Evolutionary conservation across 345 rosid species (phyloP), one percentile per base, ranked within the genome.

Genomic region (Gossypium herbaceum): DNA sequence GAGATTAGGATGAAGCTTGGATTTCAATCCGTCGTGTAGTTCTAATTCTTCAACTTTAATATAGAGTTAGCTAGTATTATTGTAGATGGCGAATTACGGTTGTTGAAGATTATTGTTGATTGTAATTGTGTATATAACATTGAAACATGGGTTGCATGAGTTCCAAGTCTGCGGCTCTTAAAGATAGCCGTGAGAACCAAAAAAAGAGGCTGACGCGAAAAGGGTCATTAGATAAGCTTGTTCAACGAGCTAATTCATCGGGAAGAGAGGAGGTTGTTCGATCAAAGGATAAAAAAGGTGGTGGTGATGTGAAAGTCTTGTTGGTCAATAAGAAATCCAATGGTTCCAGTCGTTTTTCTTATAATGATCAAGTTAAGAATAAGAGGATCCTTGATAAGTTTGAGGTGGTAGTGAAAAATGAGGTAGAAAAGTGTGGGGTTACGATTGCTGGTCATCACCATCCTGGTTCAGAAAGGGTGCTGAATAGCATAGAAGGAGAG

Each of bases 121-220:
- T 50, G 66, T 50, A 44, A 27, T 64, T 77, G 10, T 25, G 22
- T 77, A 13, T 25, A 24, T 45, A 22, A n/a, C 41, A 4, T 12
- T 15, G 27, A 66, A 47, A 71, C 41, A 94, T 94, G 98, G 98
- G 98, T 79, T 90, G 98, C 70, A 79, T 90, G 73, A 75, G 85
- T 79, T 90, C 98, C 0, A 94, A 94, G 85, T 72, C 84, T 5
- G 76, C 82, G 12, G 81, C 81, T 16, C 80, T 79, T 25, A 84
- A 88, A 1, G 82, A 75, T 60, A 78, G 82, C 61, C 73, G 71
- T 17, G 84, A 80, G 43, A 83, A 85, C 76, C 86, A 90, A 39
- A 85, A 70, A 69, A 90, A 79, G 78, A 81, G 85, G 79, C 66
- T 75, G 19, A 71, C 86, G 11, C 69, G 89, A 60, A 90, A 85